Percentiles rank a stretch among this genome's conserved stretches.
These are phyloP conservation scores for Alternaria alternata DNA, from an alignment of 2,329 filamentous ascomycete species.

Conservation along the genomic window DNA sequence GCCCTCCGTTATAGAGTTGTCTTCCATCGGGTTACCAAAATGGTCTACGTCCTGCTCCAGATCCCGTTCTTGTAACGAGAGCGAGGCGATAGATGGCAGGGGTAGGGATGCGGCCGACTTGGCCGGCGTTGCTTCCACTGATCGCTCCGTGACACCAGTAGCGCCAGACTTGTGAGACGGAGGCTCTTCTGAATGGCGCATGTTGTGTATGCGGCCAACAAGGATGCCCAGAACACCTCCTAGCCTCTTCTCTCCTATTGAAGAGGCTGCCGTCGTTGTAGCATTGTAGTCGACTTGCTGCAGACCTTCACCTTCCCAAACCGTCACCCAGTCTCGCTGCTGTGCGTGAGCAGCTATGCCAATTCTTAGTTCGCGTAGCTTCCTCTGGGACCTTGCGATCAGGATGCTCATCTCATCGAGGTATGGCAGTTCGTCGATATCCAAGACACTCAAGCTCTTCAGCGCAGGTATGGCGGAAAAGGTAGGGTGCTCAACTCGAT, in stretches of 20 bases:
- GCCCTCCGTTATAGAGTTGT: slow-evolving; percentile 33
- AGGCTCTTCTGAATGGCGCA: slow-evolving; percentile 51
- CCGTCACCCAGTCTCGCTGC: slow-evolving; percentile 64
- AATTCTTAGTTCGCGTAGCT: slow-evolving; percentile 74
- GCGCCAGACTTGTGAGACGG: slow-evolving; percentile 16
- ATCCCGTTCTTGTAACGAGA: slow-evolving; percentile 41
- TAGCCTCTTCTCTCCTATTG: slow-evolving; percentile 68
- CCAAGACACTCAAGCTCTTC: slow-evolving; percentile 77
- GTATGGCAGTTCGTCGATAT: slow-evolving; percentile 84
- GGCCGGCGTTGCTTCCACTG: slow-evolving; percentile 23
- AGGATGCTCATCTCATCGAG: slow-evolving; percentile 83
- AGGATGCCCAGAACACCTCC: slow-evolving; percentile 75
- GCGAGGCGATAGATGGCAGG: slow-evolving; percentile 28
- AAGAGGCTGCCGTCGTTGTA: slow-evolving; percentile 59
- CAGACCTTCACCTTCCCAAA: slow-evolving; percentile 69
- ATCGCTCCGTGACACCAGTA: slow-evolving; percentile 23
- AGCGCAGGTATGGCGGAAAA: slow-evolving; percentile 80
- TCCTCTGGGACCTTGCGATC: slow-evolving; percentile 72
- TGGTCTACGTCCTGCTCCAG: slow-evolving; percentile 39
- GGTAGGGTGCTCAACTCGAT: slow-evolving; percentile 77
- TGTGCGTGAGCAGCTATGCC: slow-evolving; percentile 70
- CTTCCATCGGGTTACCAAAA: slow-evolving; percentile 37
- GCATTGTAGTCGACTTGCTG: slow-evolving; percentile 70
- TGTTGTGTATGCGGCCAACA: slow-evolving; percentile 71
- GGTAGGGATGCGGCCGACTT: slow-evolving; percentile 28